Evolutionary conservation across 805 yeast genomes (phyloP).

Genomic region (Peterozyma xylosa): DNA sequence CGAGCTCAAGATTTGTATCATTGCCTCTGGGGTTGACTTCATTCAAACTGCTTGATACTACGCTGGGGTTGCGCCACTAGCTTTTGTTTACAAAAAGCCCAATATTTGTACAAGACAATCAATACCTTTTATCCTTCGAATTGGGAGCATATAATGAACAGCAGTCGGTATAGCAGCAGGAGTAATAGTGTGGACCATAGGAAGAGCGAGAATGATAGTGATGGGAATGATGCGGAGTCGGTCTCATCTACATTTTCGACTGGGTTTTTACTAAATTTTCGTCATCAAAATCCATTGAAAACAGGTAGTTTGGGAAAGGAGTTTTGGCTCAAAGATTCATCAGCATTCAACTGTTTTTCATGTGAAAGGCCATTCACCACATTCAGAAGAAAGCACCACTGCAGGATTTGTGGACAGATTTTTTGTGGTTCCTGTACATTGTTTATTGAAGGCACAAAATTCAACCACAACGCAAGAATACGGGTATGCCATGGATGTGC

Average conservation of each 20-base stretch:
- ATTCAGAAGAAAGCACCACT: slow-evolving; percentile 88
- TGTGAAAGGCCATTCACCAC: slow-evolving; percentile 79
- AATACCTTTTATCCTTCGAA: no score
- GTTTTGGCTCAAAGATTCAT: slow-evolving; percentile 95
- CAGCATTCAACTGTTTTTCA: slow-evolving; percentile 79
- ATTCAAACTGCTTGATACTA: no score
- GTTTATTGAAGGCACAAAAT: slow-evolving; percentile 56
- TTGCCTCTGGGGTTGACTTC: no score
- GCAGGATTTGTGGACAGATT: slow-evolving; percentile 93
- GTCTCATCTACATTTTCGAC: slow-evolving; percentile 6
- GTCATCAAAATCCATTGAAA: slow-evolving; percentile 4
- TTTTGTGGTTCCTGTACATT: slow-evolving; percentile 81
- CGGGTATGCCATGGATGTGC: slow-evolving; percentile 74
- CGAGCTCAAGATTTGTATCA: no score
- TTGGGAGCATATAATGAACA: no score
- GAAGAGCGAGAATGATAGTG: no score
- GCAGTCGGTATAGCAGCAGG: no score
- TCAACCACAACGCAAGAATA: slow-evolving; percentile 61
- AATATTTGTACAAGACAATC: no score
- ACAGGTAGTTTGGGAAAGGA: slow-evolving; percentile 26
- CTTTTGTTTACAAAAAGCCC: no score
- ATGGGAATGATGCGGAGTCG: slow-evolving; percentile 2
- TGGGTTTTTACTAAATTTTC: slow-evolving; percentile 6
- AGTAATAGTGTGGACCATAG: no score
- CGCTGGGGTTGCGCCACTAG: no score